These are phyloP conservation scores for Spinacia oleracea DNA, from an alignment of 179 eudicot genomes.

Conservation along the genomic window DNA sequence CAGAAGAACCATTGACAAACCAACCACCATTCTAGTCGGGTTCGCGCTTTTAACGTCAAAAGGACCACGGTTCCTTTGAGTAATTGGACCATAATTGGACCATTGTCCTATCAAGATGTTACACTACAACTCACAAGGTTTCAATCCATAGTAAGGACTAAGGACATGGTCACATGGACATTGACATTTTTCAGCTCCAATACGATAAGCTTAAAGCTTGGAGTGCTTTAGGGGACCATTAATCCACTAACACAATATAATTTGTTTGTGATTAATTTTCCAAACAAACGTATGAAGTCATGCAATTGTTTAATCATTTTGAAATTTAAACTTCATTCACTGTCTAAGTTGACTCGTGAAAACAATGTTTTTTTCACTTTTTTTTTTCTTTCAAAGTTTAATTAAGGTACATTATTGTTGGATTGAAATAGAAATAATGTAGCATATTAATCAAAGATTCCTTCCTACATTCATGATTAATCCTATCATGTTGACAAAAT, in stretches of 20 bases:
- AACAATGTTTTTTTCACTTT: neutral
- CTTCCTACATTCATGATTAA: neutral
- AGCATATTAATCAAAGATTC: neutral
- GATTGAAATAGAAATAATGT: neutral
- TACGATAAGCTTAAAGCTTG: neutral
- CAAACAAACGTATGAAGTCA: neutral
- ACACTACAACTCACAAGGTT: too few species aligned
- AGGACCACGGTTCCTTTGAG: too few species aligned
- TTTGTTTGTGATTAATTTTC: neutral
- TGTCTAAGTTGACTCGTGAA: neutral
- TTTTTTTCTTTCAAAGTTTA: neutral
- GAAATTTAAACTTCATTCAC: neutral
- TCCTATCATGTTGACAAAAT: neutral
- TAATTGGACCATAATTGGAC: too few species aligned
- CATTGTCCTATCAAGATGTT: too few species aligned
- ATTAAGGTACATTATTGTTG: neutral
- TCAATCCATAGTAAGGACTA: neutral
- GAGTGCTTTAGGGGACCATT: slow-evolving; percentile 6
- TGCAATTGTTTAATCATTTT: neutral
- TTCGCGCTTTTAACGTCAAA: too few species aligned
- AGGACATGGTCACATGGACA: too few species aligned
- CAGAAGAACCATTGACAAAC: too few species aligned
- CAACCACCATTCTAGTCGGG: too few species aligned
- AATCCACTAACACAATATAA: neutral
- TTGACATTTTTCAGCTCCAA: neutral